Base-by-base conservation (phyloP, 768 basidiomycete genomes). In the Roridomyces roridus region DNA sequence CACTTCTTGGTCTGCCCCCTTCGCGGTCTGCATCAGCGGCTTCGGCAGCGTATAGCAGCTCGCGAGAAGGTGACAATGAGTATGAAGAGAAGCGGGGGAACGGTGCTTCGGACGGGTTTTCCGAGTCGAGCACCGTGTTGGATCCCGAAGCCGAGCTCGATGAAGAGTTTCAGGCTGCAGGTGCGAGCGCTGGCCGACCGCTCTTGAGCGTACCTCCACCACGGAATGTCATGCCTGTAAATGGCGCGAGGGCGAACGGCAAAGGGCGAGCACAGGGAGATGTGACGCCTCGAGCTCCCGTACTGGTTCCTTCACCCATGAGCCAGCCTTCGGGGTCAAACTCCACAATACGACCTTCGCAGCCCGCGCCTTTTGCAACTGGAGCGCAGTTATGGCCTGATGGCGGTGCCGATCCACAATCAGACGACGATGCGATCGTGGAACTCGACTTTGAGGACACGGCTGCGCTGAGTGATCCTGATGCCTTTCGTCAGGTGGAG, bases 371-470 rank as follows among this genome's bases (percentile, higher is more conserved):
- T 0, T 90, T 90, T 65, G 80, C 74, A 46, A 72, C 84, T 0
- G 84, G 85, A 57, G 85, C 87, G 8, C 85, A 88, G 29, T 74
- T 90, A 15, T 91, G 88, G 89, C 87, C 77, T 43, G 72, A 78
- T 52, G 77, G 78, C 53, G 66, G 65, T 23, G 57, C 66, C 53
- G 47, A 66, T 7, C 73, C 73, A 35, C 74, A 73, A 3, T 66
- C 67, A 10, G 77, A 77, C n/a, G 82, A 82, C 6, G 77, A 77
- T 5, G 89, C 88, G 51, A 83, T 92, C 23, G 80, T 91, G 10
- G 90, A 91, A 68, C 83, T 92, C 46, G 87, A 89, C 67, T 92
- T 89, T 64, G 79, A 80, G 6, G 90, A 91, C 51, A 91, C 82
- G 39, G 86, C 87, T 54, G 85, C 87, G 20, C 69, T 92, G 65